A percentile compares a stretch with the other conserved stretches of the same genome.
phyloP scores from a whole-genome alignment of 495 filamentous ascomycete species.

The Neurospora sp. region DNA sequence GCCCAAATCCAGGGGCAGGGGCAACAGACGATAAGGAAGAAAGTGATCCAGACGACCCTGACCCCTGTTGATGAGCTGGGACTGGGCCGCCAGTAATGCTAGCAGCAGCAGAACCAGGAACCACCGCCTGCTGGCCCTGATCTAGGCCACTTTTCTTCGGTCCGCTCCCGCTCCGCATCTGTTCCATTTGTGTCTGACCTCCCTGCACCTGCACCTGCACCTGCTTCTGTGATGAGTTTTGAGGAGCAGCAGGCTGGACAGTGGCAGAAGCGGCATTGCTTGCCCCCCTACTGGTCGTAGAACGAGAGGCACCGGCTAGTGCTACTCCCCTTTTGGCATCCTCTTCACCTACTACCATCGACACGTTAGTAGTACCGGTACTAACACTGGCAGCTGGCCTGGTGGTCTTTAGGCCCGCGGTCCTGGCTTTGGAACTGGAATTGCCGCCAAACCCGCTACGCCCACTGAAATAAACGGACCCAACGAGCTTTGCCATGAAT shows the following conservation, averaged over 20 bases:
- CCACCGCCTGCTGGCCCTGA: slow-evolving; percentile 9
- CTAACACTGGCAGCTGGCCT: not conserved
- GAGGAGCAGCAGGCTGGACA: not conserved
- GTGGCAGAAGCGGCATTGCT: not conserved
- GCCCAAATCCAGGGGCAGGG: not conserved
- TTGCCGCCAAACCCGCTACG: not conserved
- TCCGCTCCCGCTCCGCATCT: not conserved
- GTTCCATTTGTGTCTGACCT: not conserved
- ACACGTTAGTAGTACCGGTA: not conserved
- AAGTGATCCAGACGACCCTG: not conserved
- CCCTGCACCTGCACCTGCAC: not conserved
- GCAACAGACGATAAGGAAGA: not conserved
- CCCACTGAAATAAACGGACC: slow-evolving; percentile 41
- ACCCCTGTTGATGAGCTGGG: not conserved
- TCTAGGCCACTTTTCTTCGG: slow-evolving; percentile 3
- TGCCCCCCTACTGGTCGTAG: not conserved
- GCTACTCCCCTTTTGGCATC: not conserved
- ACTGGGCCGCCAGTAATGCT: not conserved
- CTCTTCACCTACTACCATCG: not conserved
- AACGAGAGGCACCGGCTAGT: not conserved
- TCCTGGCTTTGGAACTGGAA: not conserved
- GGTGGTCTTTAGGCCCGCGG: not conserved
- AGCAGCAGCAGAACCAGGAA: not conserved
- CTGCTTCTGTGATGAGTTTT: not conserved
- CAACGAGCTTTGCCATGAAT: slow-evolving; percentile 20